phyloP scores from a whole-genome alignment of 441 rosid genomes.

The Brassica hybrid region DNA sequence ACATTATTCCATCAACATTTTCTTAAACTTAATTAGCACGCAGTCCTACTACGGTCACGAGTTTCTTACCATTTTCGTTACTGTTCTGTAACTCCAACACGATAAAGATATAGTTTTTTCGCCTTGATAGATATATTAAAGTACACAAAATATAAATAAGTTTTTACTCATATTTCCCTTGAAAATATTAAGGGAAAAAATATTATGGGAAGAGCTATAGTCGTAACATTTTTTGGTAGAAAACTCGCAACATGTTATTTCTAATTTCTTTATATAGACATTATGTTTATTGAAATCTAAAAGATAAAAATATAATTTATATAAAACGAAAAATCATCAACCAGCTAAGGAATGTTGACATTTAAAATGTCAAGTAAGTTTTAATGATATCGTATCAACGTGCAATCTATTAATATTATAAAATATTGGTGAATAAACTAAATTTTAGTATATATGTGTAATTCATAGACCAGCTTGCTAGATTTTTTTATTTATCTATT shows the following conservation, averaged over 20 bases:
- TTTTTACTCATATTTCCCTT: neutral
- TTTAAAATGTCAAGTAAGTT: neutral
- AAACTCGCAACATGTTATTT: neutral
- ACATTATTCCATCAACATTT: neutral
- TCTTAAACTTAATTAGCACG: constrained; percentile 2
- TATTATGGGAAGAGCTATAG: neutral
- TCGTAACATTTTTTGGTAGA: neutral
- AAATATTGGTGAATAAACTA: no score
- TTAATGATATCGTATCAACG: neutral
- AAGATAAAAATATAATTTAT: neutral
- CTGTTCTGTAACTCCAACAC: neutral
- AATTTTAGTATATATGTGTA: no score
- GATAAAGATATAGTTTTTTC: neutral
- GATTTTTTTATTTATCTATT: neutral
- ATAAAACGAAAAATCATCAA: neutral
- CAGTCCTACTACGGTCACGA: constrained; percentile 14
- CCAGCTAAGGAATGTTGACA: neutral
- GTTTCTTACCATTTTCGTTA: constrained; percentile 18
- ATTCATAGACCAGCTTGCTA: neutral
- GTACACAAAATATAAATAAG: neutral
- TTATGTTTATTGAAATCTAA: neutral
- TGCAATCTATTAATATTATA: neutral
- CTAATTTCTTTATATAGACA: neutral
- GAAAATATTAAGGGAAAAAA: neutral
- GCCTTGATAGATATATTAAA: neutral